phyloP scores from a whole-genome alignment of 1,284 basidiomycete genomes.

The Ustilago curta region DNA sequence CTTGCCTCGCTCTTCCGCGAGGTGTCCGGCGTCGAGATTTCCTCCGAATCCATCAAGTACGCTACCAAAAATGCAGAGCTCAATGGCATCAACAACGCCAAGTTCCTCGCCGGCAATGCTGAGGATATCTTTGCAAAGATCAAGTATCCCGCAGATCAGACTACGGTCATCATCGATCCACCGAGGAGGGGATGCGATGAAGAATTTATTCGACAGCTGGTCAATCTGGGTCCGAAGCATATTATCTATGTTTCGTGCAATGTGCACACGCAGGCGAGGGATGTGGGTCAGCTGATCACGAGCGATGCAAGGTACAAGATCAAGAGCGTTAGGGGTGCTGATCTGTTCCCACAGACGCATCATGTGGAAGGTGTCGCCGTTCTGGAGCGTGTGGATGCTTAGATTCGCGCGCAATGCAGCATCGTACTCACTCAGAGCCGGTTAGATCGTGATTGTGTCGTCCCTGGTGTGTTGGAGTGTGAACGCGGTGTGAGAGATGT shows the following conservation, averaged over 20 bases:
- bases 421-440: no score
- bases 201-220: conserved; percentile 65
- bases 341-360: conserved; percentile 68
- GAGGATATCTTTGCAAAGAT: conserved; percentile 73
- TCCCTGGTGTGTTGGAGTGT: background rate
- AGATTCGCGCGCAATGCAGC: background rate
- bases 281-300: conserved; percentile 64
- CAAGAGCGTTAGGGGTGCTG: conserved; percentile 63
- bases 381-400: conserved; percentile 38
- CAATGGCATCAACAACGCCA: conserved; percentile 73
- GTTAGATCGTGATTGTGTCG: background rate
- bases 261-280: conserved; percentile 74
- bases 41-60: conserved; percentile 79
- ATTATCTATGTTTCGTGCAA: conserved; percentile 77
- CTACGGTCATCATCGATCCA: conserved; percentile 72
- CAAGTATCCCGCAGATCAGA: conserved; percentile 77
- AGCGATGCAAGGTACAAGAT: conserved; percentile 59
- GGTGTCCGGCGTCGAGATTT: conserved; percentile 88
- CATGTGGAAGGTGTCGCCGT: conserved; percentile 68
- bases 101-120: conserved; percentile 74
- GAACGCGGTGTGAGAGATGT: background rate
- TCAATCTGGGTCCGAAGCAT: conserved; percentile 57
- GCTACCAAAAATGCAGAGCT: conserved; percentile 84
- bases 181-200: conserved; percentile 59
- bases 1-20: conserved; percentile 81